These are phyloP conservation scores for Rhizopogon roseolus DNA, from an alignment of 768 basidiomycete genomes.

Conservation along the genomic window DNA sequence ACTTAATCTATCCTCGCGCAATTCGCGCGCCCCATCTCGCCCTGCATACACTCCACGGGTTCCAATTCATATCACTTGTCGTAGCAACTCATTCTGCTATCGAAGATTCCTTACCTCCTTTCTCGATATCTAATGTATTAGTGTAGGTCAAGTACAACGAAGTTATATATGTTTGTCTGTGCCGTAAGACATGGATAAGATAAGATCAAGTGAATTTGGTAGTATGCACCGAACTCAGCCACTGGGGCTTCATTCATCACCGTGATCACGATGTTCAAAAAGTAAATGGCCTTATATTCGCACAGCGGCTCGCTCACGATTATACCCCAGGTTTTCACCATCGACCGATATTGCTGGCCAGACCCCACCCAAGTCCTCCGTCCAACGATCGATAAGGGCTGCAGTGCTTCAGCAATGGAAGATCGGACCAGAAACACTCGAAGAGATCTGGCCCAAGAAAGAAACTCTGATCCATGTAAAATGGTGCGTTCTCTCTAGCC, in stretches of 20 bases:
- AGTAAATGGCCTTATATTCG: slow-evolving; percentile 34
- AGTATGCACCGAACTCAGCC: slow-evolving; percentile 5
- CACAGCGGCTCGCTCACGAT: slow-evolving; percentile 9
- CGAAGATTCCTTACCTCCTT: slow-evolving; percentile 19
- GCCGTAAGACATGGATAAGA: neutral
- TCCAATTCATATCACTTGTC: slow-evolving; percentile 17
- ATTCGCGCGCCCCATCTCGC: slow-evolving; percentile 2
- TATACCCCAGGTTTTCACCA: slow-evolving; percentile 52
- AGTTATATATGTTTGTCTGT: slow-evolving; percentile 2
- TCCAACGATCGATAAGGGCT: slow-evolving; percentile 84
- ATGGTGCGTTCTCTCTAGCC: slow-evolving; percentile 45
- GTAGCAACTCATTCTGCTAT: slow-evolving; percentile 24
- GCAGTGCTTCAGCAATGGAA: slow-evolving; percentile 80
- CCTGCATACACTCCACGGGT: slow-evolving; percentile 10
- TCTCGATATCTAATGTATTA: slow-evolving; percentile 33
- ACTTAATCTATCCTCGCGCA: slow-evolving; percentile 23
- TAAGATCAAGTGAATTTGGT: neutral
- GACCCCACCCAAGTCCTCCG: slow-evolving; percentile 89
- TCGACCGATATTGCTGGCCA: slow-evolving; percentile 84
- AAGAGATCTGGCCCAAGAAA: slow-evolving; percentile 98
- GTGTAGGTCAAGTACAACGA: slow-evolving; percentile 26
- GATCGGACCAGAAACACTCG: slow-evolving; percentile 74
- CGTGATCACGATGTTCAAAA: slow-evolving; percentile 64
- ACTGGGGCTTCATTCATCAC: neutral
- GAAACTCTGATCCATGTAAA: slow-evolving; percentile 90